phyloP scores from a whole-genome alignment of 2,329 filamentous ascomycete genomes.

The Phaeosphaeria sp. region DNA sequence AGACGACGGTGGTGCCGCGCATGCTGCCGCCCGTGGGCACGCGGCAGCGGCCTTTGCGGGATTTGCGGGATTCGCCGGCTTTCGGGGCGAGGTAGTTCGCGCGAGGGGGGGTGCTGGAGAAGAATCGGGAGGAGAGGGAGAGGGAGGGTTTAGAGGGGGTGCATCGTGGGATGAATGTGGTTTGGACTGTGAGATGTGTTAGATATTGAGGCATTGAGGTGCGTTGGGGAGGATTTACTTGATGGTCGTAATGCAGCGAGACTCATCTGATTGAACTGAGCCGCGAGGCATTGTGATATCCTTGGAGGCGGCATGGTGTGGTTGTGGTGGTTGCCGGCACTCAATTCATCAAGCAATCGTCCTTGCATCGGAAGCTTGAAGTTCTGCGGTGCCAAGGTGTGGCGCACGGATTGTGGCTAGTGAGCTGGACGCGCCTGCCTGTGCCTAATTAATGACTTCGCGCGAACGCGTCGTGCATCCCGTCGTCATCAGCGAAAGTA shows the following conservation, averaged over 20 bases:
- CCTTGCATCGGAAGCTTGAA: constrained; percentile 31
- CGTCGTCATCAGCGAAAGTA: neutral
- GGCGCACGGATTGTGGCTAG: constrained; percentile 11
- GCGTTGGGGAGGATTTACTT: constrained; percentile 34
- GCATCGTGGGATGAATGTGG: constrained; percentile 38
- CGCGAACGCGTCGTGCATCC: constrained; percentile 21
- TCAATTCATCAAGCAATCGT: constrained; percentile 2
- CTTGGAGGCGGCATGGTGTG: constrained; percentile 51
- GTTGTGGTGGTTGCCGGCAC: constrained; percentile 7
- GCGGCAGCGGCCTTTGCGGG: constrained; percentile 83
- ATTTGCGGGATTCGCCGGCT: constrained; percentile 82
- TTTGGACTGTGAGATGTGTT: constrained; percentile 23
- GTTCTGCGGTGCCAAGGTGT: constrained; percentile 22
- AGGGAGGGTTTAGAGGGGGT: neutral
- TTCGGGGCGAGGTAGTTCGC: constrained; percentile 84
- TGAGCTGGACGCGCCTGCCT: constrained; percentile 25
- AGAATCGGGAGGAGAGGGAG: constrained; percentile 61
- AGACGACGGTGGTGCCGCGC: constrained; percentile 93
- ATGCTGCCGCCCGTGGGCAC: constrained; percentile 89
- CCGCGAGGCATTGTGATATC: constrained; percentile 42
- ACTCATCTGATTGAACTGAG: constrained; percentile 42
- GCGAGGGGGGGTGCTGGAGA: constrained; percentile 71
- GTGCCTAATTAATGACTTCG: constrained; percentile 27
- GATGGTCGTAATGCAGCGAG: constrained; percentile 30
- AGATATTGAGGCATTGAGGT: constrained; percentile 3